phyloP scores from a whole-genome alignment of 768 basidiomycete genomes.

The Lentinus brumalis region DNA sequence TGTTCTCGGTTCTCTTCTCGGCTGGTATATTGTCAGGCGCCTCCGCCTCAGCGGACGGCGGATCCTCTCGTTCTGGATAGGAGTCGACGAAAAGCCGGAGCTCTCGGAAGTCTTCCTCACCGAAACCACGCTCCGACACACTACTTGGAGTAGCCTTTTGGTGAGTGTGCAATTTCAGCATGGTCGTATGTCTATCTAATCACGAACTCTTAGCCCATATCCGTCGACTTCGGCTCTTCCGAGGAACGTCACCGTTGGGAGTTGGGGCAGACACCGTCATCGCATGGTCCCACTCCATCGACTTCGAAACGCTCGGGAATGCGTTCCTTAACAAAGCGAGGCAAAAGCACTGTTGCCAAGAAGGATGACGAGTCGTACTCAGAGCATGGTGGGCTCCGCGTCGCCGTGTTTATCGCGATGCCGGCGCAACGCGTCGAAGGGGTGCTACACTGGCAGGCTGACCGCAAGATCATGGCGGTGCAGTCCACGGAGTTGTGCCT shows the following conservation, averaged over 20 bases:
- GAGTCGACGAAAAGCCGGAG: neutral
- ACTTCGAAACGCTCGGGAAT: too few relatives aligned
- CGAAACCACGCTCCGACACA: neutral
- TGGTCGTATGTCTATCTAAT: neutral
- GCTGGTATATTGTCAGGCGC: neutral
- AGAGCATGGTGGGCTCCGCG: neutral
- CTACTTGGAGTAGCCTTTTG: neutral
- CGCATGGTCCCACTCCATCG: too few relatives aligned
- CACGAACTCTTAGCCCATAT: neutral
- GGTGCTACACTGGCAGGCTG: neutral
- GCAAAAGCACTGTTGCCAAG: neutral
- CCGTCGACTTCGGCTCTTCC: neutral
- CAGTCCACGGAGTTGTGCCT: neutral
- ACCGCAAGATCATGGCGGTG: neutral
- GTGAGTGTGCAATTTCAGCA: neutral
- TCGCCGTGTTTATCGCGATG: conserved; percentile 2
- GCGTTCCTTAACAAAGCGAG: neutral
- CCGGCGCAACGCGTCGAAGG: neutral
- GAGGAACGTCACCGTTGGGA: too few relatives aligned
- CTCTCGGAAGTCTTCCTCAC: neutral
- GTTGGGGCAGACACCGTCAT: too few relatives aligned
- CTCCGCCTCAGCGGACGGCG: neutral
- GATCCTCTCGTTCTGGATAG: neutral
- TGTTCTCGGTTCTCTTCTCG: neutral
- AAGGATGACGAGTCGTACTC: neutral